Evolutionary conservation across 352 stramenopile species (phyloP).

Genomic region (Phytophthora megakarya): DNA sequence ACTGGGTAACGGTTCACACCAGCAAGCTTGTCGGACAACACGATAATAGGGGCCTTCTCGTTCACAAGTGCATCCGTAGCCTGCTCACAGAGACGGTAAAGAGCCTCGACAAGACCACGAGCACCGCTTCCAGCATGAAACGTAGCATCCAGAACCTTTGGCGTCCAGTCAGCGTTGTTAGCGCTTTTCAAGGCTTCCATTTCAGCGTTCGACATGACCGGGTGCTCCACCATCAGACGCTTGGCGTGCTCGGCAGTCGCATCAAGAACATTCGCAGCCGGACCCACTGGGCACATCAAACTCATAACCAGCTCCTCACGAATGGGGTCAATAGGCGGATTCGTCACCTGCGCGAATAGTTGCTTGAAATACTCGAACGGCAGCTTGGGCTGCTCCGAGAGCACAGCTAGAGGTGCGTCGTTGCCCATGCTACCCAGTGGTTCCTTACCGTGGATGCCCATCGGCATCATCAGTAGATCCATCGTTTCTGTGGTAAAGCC

Average conservation of each 20-base stretch:
- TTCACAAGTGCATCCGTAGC: slow-evolving; percentile 92
- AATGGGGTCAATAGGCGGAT: slow-evolving; percentile 97
- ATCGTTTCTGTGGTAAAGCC: slow-evolving; percentile 96
- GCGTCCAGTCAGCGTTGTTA: slow-evolving; percentile 59
- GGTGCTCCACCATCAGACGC: slow-evolving; percentile 93
- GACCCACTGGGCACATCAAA: slow-evolving; percentile 94
- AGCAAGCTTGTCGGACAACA: slow-evolving; percentile 93
- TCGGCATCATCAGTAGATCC: slow-evolving; percentile 95
- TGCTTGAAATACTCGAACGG: slow-evolving; percentile 99
- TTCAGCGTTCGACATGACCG: slow-evolving; percentile 92
- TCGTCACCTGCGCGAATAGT: slow-evolving; percentile 95
- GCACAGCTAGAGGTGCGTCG: slow-evolving; percentile 93
- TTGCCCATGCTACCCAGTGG: slow-evolving; percentile 96
- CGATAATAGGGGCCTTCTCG: slow-evolving; percentile 71
- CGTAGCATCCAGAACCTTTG: slow-evolving; percentile 65
- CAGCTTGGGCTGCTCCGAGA: slow-evolving; percentile 93
- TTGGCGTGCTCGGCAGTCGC: slow-evolving; percentile 71
- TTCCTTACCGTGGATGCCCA: slow-evolving; percentile 94
- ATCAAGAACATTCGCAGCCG: slow-evolving; percentile 94
- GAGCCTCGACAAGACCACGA: slow-evolving; percentile 76
- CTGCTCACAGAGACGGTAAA: slow-evolving; percentile 94
- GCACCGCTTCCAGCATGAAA: slow-evolving; percentile 63
- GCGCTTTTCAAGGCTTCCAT: slow-evolving; percentile 93
- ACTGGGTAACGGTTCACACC: slow-evolving; percentile 90
- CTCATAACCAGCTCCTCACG: slow-evolving; percentile 98